These are phyloP conservation scores for Paecilomyces fulvus DNA, from an alignment of 2,329 filamentous ascomycete species.

Conservation along the genomic window DNA sequence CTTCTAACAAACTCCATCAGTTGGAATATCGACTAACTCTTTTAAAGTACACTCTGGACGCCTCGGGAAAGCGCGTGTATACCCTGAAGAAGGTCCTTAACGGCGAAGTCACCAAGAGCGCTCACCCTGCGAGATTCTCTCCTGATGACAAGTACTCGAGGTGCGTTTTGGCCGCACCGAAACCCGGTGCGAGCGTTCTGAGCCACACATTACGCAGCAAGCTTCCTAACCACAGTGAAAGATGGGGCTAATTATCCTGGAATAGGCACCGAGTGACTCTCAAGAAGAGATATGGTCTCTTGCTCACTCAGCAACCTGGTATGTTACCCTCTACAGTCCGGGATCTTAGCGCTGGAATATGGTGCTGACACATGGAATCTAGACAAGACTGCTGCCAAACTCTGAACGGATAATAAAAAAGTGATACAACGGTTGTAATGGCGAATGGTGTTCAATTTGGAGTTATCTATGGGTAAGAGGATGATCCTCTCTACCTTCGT, in stretches of 20 bases:
- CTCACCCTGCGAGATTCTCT: constrained; percentile 91
- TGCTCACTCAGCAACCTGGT: constrained; percentile 69
- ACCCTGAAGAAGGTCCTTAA: constrained; percentile 83
- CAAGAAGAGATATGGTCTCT: constrained; percentile 84
- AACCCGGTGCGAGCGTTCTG: background rate
- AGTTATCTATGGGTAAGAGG: background rate
- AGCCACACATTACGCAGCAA: background rate
- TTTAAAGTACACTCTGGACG: constrained; percentile 67
- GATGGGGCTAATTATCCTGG: constrained; percentile 1
- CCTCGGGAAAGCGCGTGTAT: constrained; percentile 79
- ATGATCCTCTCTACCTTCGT: background rate
- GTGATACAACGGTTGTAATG: constrained; percentile 10
- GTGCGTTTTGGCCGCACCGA: constrained; percentile 25
- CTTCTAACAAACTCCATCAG: background rate
- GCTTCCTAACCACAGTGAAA: background rate
- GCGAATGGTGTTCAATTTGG: constrained; percentile 31
- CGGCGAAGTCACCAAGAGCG: constrained; percentile 86
- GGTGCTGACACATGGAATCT: constrained; percentile 7
- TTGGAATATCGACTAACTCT: constrained; percentile 2
- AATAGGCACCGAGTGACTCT: constrained; percentile 80
- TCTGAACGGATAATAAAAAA: constrained; percentile 15
- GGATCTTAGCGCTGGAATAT: background rate
- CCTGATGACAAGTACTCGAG: constrained; percentile 97
- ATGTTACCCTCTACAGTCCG: constrained; percentile 13
- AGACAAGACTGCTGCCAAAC: constrained; percentile 23